These are phyloP conservation scores for Magnaporthiopsis poae DNA, from an alignment of 2,329 filamentous ascomycete species.

Conservation along the genomic window DNA sequence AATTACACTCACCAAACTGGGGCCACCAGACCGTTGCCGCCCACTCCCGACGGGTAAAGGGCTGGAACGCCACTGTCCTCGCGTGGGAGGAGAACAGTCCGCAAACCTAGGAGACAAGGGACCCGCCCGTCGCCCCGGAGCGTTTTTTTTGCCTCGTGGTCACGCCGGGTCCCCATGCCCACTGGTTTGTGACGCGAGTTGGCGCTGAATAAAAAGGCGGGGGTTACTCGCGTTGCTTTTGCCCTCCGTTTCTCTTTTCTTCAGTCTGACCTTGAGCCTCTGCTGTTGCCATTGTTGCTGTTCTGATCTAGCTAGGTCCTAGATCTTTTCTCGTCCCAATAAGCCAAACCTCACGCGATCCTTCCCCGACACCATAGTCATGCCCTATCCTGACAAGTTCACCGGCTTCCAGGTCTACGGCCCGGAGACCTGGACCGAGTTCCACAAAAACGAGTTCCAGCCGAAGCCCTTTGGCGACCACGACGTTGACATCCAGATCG, in stretches of 20 bases:
- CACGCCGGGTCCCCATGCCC: background rate
- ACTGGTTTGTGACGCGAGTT: background rate
- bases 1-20: too few species aligned
- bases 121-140: background rate
- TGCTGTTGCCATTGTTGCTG: background rate
- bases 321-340: background rate
- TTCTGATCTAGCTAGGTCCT: background rate
- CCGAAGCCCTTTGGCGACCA: constrained; percentile 79
- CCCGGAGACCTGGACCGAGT: constrained; percentile 45
- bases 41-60: constrained; percentile 1
- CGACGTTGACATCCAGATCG: constrained; percentile 81
- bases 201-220: background rate
- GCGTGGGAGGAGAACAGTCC: background rate
- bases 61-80: background rate
- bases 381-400: constrained; percentile 51
- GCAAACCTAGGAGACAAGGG: background rate
- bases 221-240: background rate
- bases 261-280: background rate
- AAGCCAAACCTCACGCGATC: background rate
- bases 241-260: background rate
- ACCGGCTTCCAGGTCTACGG: constrained; percentile 50
- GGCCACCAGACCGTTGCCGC: background rate
- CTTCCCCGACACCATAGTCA: constrained; percentile 14
- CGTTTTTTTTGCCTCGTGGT: background rate
- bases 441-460: constrained; percentile 64